phyloP scores from a whole-genome alignment of 495 filamentous ascomycete genomes.

The Jackrogersella multiformis region DNA sequence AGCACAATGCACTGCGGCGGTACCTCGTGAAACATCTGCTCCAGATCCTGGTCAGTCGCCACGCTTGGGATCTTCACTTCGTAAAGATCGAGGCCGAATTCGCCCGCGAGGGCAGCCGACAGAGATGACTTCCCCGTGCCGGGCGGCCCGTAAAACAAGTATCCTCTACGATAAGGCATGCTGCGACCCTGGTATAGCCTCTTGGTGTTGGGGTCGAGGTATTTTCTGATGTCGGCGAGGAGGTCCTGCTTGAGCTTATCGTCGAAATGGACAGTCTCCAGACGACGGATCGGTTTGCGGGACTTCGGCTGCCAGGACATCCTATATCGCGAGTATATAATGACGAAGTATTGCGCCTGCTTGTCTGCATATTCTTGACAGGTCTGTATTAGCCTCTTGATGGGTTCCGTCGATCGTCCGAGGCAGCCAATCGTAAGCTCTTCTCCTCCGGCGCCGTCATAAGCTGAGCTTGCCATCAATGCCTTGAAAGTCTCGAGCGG shows the following conservation, averaged over 20 bases:
- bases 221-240: conserved; percentile 79
- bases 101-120: conserved; percentile 69
- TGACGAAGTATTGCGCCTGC: conserved; percentile 57
- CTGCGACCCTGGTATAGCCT: conserved; percentile 75
- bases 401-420: conserved; percentile 57
- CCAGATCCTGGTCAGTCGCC: conserved; percentile 54
- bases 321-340: conserved; percentile 50
- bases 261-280: conserved; percentile 60
- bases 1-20: conserved; percentile 71
- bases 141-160: conserved; percentile 71
- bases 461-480: conserved; percentile 48
- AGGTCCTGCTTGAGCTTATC: conserved; percentile 70
- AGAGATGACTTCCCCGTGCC: conserved; percentile 74
- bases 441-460: conserved; percentile 50
- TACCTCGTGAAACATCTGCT: conserved; percentile 66
- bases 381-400: conserved; percentile 52
- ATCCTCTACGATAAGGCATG: conserved; percentile 71
- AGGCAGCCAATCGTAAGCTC: conserved; percentile 58
- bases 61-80: conserved; percentile 65
- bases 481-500: conserved; percentile 53
- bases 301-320: conserved; percentile 56
- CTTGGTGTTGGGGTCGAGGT: conserved; percentile 74
- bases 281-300: conserved; percentile 54
- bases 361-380: conserved; percentile 59
- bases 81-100: conserved; percentile 71